Evolutionary conservation across 371 early-diverging fungal genomes (phyloP).

Genomic region (Dichotomocladium elegans): DNA sequence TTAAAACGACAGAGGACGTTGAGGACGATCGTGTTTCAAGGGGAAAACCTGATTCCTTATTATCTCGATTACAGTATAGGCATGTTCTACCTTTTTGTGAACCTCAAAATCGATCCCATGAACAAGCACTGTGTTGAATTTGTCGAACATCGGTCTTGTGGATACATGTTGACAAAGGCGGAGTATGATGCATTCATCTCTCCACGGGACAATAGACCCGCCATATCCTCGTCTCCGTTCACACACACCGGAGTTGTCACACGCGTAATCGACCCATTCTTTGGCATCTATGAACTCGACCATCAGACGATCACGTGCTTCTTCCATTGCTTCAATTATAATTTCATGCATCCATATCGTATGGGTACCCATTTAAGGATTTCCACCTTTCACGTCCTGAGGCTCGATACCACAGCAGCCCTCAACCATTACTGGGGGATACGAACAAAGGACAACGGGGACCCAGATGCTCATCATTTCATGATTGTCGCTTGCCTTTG

Average conservation of each 20-base stretch:
- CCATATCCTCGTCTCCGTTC: background rate
- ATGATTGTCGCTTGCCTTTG: slow-evolving; percentile 15
- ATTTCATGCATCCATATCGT: slow-evolving; percentile 17
- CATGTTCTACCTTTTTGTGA: slow-evolving; percentile 7
- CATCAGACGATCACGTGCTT: slow-evolving; percentile 11
- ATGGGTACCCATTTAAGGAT: slow-evolving; percentile 10
- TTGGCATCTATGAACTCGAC: slow-evolving; percentile 32
- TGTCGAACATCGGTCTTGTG: background rate
- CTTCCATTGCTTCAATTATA: slow-evolving; percentile 15
- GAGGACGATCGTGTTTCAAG: slow-evolving; percentile 16
- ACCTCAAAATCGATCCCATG: background rate
- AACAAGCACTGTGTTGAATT: background rate
- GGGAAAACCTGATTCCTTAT: slow-evolving; percentile 2
- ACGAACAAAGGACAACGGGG: background rate
- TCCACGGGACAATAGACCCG: background rate
- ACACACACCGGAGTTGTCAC: slow-evolving; percentile 15
- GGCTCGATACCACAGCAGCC: background rate
- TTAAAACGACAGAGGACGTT: no score
- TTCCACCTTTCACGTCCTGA: slow-evolving; percentile 11
- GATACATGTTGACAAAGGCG: background rate
- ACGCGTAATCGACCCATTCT: slow-evolving; percentile 23
- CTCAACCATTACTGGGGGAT: background rate
- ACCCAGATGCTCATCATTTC: background rate
- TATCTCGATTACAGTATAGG: slow-evolving; percentile 8
- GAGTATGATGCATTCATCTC: background rate